Base-by-base conservation (phyloP, 2,329 filamentous ascomycete species). In the Talaromyces verruculosus region DNA sequence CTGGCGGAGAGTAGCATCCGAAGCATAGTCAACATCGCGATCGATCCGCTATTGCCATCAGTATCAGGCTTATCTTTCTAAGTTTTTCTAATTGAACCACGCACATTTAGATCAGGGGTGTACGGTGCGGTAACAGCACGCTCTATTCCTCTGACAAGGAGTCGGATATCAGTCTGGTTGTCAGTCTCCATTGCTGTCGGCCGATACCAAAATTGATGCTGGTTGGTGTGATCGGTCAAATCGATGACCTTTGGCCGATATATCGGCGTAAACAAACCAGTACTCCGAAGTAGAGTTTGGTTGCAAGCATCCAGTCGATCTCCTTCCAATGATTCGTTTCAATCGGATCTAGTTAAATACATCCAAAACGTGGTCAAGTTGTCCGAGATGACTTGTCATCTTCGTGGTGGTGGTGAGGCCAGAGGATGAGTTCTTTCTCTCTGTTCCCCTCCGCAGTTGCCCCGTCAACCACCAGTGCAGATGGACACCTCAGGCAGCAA, bases 61-160 rank as follows among this genome's bases (percentile, higher is more conserved):
- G 58, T 15, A 17, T 45, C 28, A 19, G 5, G 5, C 22, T 47
- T 33, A 15, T 25, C 39, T 13, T 2, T 22, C 33, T n/a, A 2
- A 19, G 49, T 59, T 5, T 58, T 45, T 61, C 30, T 66, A 47
- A 59, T 37, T 13, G 33, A 49, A 10, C 33, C 30, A 68, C 76
- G 71, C 74, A 85, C 84, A 72, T 81, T 80, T 51, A 85, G 74
- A 33, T 80, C 82, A 17, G 83, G 79, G n/a, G 81, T 79, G 69
- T 84, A 86, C 25, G 80, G 79, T 39, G 82, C 80, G 6, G 79
- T 77, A 47, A 84, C 75, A 49, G 85, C 73, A 51, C 81, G 80
- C 66, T 80, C 77, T 65, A 85, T 70, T 72, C 84, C 82, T 19
- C 72, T 69, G 35, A 77, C 71, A 22, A 84, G 63, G 6, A 66